These are phyloP conservation scores for Paraphaeosphaeria minitans DNA, from an alignment of 2,329 filamentous ascomycete genomes.

Conservation along the genomic window DNA sequence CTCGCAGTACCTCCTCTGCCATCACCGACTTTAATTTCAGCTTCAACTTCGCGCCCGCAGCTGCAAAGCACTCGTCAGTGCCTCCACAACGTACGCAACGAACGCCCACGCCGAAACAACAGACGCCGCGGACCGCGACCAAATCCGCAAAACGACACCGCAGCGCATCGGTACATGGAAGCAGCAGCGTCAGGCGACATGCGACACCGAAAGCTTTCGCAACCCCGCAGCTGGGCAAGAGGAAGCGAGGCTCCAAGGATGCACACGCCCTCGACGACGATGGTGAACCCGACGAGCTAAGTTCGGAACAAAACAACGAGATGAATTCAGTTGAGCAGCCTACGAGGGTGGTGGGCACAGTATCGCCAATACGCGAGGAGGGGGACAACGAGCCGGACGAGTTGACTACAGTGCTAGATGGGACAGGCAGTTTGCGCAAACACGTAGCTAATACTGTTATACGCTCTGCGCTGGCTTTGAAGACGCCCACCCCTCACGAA, in stretches of 20 bases:
- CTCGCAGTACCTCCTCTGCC: conserved; percentile 52
- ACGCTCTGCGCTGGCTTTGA: conserved; percentile 18
- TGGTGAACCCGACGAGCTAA: conserved; percentile 41
- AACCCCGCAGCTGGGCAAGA: conserved; percentile 42
- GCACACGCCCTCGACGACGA: conserved; percentile 25
- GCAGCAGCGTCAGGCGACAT: conserved; percentile 22
- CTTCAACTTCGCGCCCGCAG: conserved; percentile 27
- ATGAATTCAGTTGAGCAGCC: conserved; percentile 35
- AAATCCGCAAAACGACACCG: conserved; percentile 34
- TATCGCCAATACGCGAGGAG: conserved; percentile 33
- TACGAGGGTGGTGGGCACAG: conserved; percentile 28
- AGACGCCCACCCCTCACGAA: conserved; percentile 13
- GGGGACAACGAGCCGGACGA: conserved; percentile 34
- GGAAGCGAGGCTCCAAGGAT: conserved; percentile 35
- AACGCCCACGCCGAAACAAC: conserved; percentile 27
- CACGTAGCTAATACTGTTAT: conserved; percentile 13
- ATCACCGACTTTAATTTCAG: conserved; percentile 57
- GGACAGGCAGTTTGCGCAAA: conserved; percentile 22
- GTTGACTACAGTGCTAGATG: conserved; percentile 33
- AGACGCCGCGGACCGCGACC: conserved; percentile 24
- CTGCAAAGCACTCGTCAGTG: conserved; percentile 33
- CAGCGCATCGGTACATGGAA: conserved; percentile 37
- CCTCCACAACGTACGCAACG: conserved; percentile 31
- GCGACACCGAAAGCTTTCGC: conserved; percentile 23
- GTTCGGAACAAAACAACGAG: conserved; percentile 35